Evolutionary conservation across 2,329 filamentous ascomycete species (phyloP).

Genomic region (Penicillium vulpinum): DNA sequence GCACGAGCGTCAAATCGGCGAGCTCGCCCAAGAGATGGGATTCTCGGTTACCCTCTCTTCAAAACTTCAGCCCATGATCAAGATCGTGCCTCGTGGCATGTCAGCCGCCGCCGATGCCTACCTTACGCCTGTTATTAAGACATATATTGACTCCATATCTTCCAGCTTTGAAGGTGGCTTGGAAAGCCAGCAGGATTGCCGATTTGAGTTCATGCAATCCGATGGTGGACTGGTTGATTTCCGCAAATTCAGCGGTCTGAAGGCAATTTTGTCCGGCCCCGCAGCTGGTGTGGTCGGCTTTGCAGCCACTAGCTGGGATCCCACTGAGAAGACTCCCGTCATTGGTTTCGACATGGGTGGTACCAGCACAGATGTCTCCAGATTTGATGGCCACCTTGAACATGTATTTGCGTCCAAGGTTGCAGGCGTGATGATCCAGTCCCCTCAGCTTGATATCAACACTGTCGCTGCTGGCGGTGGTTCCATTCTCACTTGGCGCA

Average conservation of each 20-base stretch:
- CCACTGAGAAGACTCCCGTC: conserved; percentile 75
- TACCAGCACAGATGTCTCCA: conserved; percentile 83
- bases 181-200: conserved; percentile 67
- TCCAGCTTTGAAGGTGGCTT: conserved; percentile 78
- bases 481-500: conserved; percentile 73
- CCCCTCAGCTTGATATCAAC: conserved; percentile 90
- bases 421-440: conserved; percentile 90
- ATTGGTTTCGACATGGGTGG: conserved; percentile 98
- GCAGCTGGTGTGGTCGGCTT: conserved; percentile 95
- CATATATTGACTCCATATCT: conserved; percentile 60
- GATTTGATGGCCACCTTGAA: conserved; percentile 85
- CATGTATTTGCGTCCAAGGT: conserved; percentile 94
- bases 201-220: conserved; percentile 96
- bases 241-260: conserved; percentile 73
- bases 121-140: conserved; percentile 74
- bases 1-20: conserved; percentile 78
- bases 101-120: conserved; percentile 79
- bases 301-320: conserved; percentile 85
- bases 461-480: conserved; percentile 85
- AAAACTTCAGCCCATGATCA: conserved; percentile 83
- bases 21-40: conserved; percentile 74
- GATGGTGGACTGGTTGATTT: conserved; percentile 67
- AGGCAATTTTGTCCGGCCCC: conserved; percentile 85
- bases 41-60: conserved; percentile 77
- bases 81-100: conserved; percentile 73